These are phyloP conservation scores for Phytophthora vignae DNA, from an alignment of 352 stramenopile species.

Conservation along the genomic window DNA sequence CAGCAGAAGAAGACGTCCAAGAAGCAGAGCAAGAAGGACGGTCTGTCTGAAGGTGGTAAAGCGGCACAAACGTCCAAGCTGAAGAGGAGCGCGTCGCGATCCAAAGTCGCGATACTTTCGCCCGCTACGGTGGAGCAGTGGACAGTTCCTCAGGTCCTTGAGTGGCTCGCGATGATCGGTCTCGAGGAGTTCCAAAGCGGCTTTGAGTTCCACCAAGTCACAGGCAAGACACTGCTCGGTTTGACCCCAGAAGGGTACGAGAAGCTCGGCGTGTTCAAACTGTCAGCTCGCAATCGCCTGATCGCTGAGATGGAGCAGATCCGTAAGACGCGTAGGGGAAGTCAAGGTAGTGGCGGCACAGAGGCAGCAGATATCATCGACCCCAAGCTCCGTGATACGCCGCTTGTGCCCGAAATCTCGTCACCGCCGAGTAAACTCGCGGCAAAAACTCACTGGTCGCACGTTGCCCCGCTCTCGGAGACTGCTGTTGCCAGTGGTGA, in stretches of 20 bases:
- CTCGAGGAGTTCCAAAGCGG: conserved; percentile 70
- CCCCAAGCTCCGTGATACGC: conserved; percentile 56
- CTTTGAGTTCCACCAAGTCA: conserved; percentile 88
- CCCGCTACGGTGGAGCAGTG: conserved; percentile 55
- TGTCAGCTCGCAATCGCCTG: conserved; percentile 70
- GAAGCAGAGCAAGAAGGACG: conserved; percentile 26
- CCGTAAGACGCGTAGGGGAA: conserved; percentile 14
- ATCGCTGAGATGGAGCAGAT: conserved; percentile 65
- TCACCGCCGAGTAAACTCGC: conserved; percentile 38
- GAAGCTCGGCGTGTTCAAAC: conserved; percentile 59
- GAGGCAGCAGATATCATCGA: conserved; percentile 62
- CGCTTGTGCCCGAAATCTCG: conserved; percentile 30
- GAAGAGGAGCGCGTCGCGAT: conserved; percentile 17
- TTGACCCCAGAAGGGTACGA: conserved; percentile 57
- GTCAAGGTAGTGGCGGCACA: background rate
- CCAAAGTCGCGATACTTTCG: conserved; percentile 41
- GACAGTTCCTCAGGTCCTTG: conserved; percentile 62
- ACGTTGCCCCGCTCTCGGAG: conserved; percentile 64
- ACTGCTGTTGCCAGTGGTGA: conserved; percentile 18
- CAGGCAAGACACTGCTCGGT: conserved; percentile 51
- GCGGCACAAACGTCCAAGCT: conserved; percentile 9
- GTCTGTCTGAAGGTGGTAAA: background rate
- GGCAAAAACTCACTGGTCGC: conserved; percentile 70
- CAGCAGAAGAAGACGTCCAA: conserved; percentile 47
- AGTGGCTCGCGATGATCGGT: conserved; percentile 66